phyloP scores from a whole-genome alignment of 164 flowering plant species.

The Vitis labrusca region DNA sequence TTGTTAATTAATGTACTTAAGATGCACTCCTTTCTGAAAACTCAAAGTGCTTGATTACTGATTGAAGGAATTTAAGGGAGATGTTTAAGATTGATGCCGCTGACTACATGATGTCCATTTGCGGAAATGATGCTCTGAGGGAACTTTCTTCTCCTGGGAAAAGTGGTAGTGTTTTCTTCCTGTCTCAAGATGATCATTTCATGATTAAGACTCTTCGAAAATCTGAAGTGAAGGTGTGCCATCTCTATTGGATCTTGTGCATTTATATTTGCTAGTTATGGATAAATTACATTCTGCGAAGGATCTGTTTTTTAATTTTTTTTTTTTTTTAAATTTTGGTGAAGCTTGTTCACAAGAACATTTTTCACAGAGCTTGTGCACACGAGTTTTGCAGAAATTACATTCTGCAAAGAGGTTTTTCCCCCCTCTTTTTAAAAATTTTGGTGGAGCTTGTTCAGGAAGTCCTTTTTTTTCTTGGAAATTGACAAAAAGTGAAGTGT shows the following conservation, averaged over 20 bases:
- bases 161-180: constrained; percentile 94
- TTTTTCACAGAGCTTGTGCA: too few species aligned
- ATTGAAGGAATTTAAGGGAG: constrained; percentile 79
- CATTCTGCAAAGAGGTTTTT: too few species aligned
- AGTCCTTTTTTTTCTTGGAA: too few species aligned
- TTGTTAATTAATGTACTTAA: neutral
- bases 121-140: constrained; percentile 96
- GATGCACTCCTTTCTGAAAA: neutral
- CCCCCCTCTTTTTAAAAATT: too few species aligned
- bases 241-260: constrained; percentile 1
- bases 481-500: too few species aligned
- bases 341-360: neutral
- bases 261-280: neutral
- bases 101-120: constrained; percentile 98
- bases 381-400: too few species aligned
- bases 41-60: neutral
- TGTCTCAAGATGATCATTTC: constrained; percentile 96
- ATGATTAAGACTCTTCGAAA: constrained; percentile 98
- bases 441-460: too few species aligned
- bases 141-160: constrained; percentile 99
- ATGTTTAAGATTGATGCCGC: constrained; percentile 98
- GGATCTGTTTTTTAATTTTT: neutral
- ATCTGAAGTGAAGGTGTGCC: constrained; percentile 89
- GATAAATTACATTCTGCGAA: too few species aligned
- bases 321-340: constrained; percentile 1